Conservation (phyloP, 257 asterid species). For the Nicotiana tabacum region DNA sequence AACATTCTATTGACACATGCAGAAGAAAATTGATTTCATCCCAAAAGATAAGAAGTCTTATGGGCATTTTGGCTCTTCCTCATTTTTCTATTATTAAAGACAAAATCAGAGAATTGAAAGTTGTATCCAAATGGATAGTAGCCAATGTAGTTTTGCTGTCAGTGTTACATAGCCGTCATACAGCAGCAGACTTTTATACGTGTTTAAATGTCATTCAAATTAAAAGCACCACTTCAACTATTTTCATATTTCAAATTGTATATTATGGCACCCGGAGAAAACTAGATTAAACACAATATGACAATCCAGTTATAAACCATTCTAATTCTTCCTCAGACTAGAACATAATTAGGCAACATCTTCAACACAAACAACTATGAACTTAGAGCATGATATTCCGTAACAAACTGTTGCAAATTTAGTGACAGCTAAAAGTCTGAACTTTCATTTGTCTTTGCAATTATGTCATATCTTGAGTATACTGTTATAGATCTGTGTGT, state of each 20-base stretch:
- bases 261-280: not conserved
- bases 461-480: not conserved
- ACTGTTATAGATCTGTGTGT: not conserved
- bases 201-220: not conserved
- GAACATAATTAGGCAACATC: not conserved
- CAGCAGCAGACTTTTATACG: not conserved
- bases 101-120: not conserved
- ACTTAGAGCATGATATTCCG: not conserved
- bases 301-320: not conserved
- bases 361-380: not conserved
- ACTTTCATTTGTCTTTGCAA: too few species aligned
- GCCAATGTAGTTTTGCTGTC: not conserved
- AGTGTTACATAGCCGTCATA: not conserved
- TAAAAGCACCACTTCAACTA: not conserved
- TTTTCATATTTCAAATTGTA: not conserved
- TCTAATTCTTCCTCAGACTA: slow-evolving; percentile 1
- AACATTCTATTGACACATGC: not conserved
- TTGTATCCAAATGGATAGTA: not conserved
- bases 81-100: not conserved
- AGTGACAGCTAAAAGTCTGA: not conserved
- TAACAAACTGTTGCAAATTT: not conserved
- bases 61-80: not conserved
- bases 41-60: not conserved
- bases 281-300: not conserved
- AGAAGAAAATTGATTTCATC: not conserved